phyloP scores from a whole-genome alignment of 805 yeast genomes.

The Pichia kluyveri region DNA sequence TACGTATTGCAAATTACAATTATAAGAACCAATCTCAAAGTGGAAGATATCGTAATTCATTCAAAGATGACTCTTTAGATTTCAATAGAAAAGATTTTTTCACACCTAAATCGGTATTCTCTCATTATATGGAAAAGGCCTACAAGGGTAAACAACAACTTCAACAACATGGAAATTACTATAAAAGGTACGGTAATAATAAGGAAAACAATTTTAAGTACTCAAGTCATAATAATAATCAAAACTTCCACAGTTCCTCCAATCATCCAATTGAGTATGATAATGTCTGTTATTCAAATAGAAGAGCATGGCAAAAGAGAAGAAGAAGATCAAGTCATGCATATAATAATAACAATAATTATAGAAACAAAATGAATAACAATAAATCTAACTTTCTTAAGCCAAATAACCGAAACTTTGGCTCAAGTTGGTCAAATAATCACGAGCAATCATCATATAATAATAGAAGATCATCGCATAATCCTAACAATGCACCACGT shows the following conservation, averaged over 20 bases:
- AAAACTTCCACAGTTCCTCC: slow-evolving; percentile 1
- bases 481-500: slow-evolving; percentile 3
- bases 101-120: slow-evolving; percentile 68
- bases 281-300: slow-evolving; percentile 10
- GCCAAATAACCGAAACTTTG: slow-evolving; percentile 11
- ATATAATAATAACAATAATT: slow-evolving; percentile 3
- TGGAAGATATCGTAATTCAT: slow-evolving; percentile 11
- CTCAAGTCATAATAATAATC: slow-evolving; percentile 1
- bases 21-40: slow-evolving; percentile 14
- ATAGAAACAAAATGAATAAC: not conserved
- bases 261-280: slow-evolving; percentile 4
- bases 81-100: slow-evolving; percentile 65
- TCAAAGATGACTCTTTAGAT: slow-evolving; percentile 15
- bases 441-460: slow-evolving; percentile 66
- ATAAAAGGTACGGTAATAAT: not conserved
- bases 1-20: slow-evolving; percentile 20
- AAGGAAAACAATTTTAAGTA: not conserved
- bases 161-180: slow-evolving; percentile 9
- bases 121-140: slow-evolving; percentile 62
- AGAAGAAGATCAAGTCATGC: slow-evolving; percentile 17
- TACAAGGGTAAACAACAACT: slow-evolving; percentile 21
- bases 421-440: slow-evolving; percentile 4
- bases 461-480: slow-evolving; percentile 15
- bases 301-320: slow-evolving; percentile 23
- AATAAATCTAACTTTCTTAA: slow-evolving; percentile 6